A percentile compares a stretch with the other conserved stretches of the same genome.
These are phyloP conservation scores for Camellia granthamiana DNA, from an alignment of 148 eudicot species.

Conservation along the genomic window DNA sequence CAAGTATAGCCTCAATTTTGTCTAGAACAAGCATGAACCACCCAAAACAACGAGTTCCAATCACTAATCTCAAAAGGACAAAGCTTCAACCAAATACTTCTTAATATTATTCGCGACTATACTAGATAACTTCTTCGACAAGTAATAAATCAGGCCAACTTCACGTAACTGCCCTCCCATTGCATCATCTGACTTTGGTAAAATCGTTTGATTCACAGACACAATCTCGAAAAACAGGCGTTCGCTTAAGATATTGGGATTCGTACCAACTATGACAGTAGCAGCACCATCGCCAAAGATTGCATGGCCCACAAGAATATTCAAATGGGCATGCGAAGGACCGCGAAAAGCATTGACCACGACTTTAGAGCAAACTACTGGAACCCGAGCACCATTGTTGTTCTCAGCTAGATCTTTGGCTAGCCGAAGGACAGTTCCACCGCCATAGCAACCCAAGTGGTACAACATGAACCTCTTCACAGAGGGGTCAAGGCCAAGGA, in stretches of 20 bases:
- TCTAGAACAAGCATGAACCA: not conserved
- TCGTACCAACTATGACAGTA: constrained; percentile 6
- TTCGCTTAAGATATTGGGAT: not conserved
- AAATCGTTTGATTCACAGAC: not conserved
- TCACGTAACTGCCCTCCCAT: constrained; percentile 2
- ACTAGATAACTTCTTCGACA: not conserved
- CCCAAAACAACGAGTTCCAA: constrained; percentile 13
- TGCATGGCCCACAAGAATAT: constrained; percentile 11
- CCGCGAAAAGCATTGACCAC: not conserved
- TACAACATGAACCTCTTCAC: constrained; percentile 19
- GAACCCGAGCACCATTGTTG: constrained; percentile 16
- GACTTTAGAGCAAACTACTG: not conserved
- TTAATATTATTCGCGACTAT: constrained; percentile 8
- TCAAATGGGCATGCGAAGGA: not conserved
- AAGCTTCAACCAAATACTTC: constrained; percentile 5
- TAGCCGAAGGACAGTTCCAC: constrained; percentile 10
- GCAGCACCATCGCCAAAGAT: constrained; percentile 25
- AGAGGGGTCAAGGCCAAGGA: constrained; percentile 6
- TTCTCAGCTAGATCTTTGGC: constrained; percentile 23
- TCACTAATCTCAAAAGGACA: not conserved
- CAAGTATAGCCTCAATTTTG: not conserved
- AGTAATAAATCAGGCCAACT: not conserved
- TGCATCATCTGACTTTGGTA: constrained; percentile 6
- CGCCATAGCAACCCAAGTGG: constrained; percentile 13
- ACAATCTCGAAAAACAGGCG: constrained; percentile 16